Evolutionary conservation across 495 filamentous ascomycete species (phyloP), one percentile per base, ranked within the genome.

Genomic region (Terfezia claveryi): DNA sequence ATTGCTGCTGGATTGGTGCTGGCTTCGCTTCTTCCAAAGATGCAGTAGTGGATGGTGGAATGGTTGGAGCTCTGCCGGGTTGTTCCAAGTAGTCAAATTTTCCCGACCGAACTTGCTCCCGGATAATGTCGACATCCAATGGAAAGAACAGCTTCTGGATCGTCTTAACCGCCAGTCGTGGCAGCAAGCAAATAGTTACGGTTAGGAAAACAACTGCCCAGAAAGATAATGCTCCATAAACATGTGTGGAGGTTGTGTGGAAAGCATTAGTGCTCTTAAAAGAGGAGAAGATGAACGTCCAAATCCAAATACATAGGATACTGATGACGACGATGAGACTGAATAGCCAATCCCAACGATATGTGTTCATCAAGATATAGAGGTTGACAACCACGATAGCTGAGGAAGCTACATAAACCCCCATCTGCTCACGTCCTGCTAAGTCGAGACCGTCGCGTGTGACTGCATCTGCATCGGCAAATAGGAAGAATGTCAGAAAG

Each of bases 281-380:
- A 7, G 83, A 72, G 0, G 87, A 87, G 68, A 88, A 99, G 49
- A 94, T 76, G 44, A 85, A 88, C 23, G 92, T 95, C 92, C 91
- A 99, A 70, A 94, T 82, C 75, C 83, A 99, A 62, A 96, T 80
- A 62, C 95, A 73, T 27, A 95, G 65, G 57, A 81, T 81, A 68
- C 87, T 94, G 64, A 95, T 74, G 50, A 64, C 65, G 36, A 87
- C 80, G 61, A 94, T 80, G 63, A 94, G 71, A 11, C 84, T 61
- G 59, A 88, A 85, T 62, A 96, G 72, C 89, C 89, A 96, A 67
- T 99, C 92, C 92, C 92, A 96, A 56, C 87, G 75, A 67, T 91
- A 96, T 6, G 83, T 88, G 67, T 99, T 99, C 70, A 99, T 76
- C 58, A 96, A 71, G 61, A 99, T 82, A 71, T 96, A 99, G 54